Evolutionary conservation across 352 stramenopile species (phyloP).

Genomic region (Aphanomyces invadans): DNA sequence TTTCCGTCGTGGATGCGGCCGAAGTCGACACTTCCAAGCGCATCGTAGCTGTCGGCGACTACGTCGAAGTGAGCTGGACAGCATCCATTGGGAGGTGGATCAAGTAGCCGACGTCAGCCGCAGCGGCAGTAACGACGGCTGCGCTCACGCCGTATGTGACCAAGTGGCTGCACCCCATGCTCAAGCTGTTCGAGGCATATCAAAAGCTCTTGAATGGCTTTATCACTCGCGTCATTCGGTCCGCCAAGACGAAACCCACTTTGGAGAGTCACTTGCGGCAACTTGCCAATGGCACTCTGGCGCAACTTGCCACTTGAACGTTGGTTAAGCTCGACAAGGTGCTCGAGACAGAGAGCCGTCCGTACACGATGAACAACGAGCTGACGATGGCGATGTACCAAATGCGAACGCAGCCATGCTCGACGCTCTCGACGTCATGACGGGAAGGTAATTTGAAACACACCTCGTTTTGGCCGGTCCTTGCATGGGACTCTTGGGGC

Average conservation of each 20-base stretch:
- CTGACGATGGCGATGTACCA: neutral
- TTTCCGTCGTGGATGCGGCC: neutral
- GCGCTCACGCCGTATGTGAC: constrained; percentile 27
- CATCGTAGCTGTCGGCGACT: neutral
- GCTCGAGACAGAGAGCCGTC: neutral
- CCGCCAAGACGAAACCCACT: neutral
- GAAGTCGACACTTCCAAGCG: neutral
- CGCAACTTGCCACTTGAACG: neutral
- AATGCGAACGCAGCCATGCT: neutral
- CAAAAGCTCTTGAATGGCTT: neutral
- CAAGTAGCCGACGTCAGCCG: too few relatives aligned
- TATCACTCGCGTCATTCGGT: neutral
- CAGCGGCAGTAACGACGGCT: constrained; percentile 38
- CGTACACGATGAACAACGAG: neutral
- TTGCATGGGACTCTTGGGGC: neutral
- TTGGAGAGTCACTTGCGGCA: neutral
- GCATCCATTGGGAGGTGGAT: too few relatives aligned
- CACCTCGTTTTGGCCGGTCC: neutral
- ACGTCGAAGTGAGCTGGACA: too few relatives aligned
- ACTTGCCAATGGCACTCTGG: neutral
- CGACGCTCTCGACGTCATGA: neutral
- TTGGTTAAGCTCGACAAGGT: neutral
- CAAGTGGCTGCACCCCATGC: neutral
- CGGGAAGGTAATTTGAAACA: neutral
- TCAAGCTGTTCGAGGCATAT: neutral